A percentile compares a stretch with the other conserved stretches of the same genome.
Evolutionary conservation across 768 basidiomycete genomes (phyloP).

Genomic region (Pulveroboletus sp.): DNA sequence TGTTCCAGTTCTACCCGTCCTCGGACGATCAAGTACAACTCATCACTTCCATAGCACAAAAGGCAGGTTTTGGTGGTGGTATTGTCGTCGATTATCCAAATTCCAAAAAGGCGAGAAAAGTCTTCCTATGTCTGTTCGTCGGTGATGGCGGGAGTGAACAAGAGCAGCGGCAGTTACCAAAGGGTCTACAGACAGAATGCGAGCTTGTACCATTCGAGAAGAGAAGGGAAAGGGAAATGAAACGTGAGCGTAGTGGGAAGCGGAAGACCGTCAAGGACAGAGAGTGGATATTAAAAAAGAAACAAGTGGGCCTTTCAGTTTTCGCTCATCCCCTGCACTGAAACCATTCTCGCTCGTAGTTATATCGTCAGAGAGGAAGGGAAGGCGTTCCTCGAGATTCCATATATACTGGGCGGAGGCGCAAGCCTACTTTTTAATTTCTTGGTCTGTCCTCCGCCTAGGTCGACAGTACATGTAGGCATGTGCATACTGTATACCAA

Average conservation of each 20-base stretch:
- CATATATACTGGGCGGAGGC: constrained; percentile 89
- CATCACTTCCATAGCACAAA: constrained; percentile 88
- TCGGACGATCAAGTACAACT: constrained; percentile 96
- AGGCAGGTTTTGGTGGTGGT: constrained; percentile 95
- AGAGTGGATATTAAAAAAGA: constrained; percentile 96
- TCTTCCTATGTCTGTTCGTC: constrained; percentile 90
- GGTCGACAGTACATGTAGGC: background rate
- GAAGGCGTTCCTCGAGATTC: constrained; percentile 80
- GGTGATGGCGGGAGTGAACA: constrained; percentile 61
- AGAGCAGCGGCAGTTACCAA: constrained; percentile 66
- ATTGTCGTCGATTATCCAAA: constrained; percentile 97
- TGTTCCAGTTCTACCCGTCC: constrained; percentile 94
- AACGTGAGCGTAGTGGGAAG: constrained; percentile 58
- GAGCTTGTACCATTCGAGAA: constrained; percentile 68
- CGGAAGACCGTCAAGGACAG: constrained; percentile 67
- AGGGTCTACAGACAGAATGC: constrained; percentile 70
- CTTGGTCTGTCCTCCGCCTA: background rate
- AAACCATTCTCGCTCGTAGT: constrained; percentile 34
- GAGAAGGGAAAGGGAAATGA: constrained; percentile 63
- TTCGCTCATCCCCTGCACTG: background rate
- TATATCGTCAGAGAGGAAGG: constrained; percentile 83
- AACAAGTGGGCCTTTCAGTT: constrained; percentile 58
- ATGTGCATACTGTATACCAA: constrained; percentile 9
- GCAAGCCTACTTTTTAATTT: constrained; percentile 67
- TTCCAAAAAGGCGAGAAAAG: constrained; percentile 91